Evolutionary conservation across 2,329 filamentous ascomycete species (phyloP), one percentile per base, ranked within the genome.

Genomic region (Stromatinia cepivora): DNA sequence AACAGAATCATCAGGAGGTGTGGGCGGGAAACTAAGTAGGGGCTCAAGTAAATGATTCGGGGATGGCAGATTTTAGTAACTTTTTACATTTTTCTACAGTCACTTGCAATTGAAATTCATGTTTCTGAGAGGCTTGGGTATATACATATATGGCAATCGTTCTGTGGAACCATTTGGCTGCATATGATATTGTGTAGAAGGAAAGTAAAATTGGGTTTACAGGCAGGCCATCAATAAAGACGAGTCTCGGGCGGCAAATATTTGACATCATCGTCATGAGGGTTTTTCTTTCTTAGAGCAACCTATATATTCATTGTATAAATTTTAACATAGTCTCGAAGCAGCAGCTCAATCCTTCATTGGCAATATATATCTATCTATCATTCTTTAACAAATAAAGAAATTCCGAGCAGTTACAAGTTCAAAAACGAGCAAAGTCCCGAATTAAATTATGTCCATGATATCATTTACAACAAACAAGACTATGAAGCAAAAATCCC

Each of bases 1-100:
- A 59, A 2, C 52, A 66, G n/a, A n/a, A 63, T 8, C 69, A 70
- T 28, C 56, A 64, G 9, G 36, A 53, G 48, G 67, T 36, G 20
- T 72, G 71, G 71, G 45, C 34, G 20, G 11, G 45, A n/a, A 25
- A 48, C 28, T 61, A 42, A 59, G n/a, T n/a, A 15, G 34, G 25
- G 15, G 31, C 9, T 36, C 15, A 31, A 48, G 39, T 31, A 46
- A 10, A 34, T 15, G 15, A 9, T 28, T 25, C 5, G 10, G 10
- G 31, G 31, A 17, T 2, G 46, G n/a, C n/a, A 52, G 8, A 39
- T 52, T 22, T 39, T 39, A 39, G 42, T n/a, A 6, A 34, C 25
- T 25, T 59, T 50, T 59, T 25, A 20, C 17, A 28, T 34, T 52
- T 59, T 50, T 34, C 13, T 67, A 31, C n/a, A 45, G 4, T 42